Evolutionary conservation across 176 grass and related monocot species (phyloP).

Genomic region (Saccharum spontaneum): DNA sequence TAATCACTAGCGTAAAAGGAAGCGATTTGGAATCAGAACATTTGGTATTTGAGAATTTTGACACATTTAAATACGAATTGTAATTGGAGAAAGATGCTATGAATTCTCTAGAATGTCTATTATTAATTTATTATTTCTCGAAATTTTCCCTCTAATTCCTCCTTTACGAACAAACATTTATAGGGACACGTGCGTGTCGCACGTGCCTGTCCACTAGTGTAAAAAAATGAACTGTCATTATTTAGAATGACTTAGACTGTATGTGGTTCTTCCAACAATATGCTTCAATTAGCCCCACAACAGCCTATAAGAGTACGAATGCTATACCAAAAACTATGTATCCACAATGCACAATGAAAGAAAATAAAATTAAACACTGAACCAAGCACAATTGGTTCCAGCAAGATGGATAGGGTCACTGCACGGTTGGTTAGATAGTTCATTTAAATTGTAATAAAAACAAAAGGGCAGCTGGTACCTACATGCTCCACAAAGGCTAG

Average conservation of each 20-base stretch:
- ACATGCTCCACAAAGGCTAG: neutral
- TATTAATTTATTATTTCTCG: too few relatives aligned
- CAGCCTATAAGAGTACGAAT: neutral
- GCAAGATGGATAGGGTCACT: too few relatives aligned
- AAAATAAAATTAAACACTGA: neutral
- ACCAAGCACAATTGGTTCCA: neutral
- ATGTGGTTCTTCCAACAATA: neutral
- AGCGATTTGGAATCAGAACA: too few relatives aligned
- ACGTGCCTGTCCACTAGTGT: too few relatives aligned
- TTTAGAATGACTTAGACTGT: neutral
- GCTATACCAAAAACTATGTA: neutral
- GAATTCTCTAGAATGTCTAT: too few relatives aligned
- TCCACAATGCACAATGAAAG: neutral
- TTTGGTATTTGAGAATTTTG: too few relatives aligned
- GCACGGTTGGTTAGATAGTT: neutral
- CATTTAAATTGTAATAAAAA: neutral
- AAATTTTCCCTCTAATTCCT: too few relatives aligned
- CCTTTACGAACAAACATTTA: too few relatives aligned
- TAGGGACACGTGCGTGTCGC: too few relatives aligned
- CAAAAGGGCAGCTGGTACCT: neutral
- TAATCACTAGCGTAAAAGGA: too few relatives aligned
- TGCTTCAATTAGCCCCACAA: neutral
- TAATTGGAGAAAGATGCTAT: too few relatives aligned
- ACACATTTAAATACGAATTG: too few relatives aligned
- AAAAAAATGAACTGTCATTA: neutral